Base-by-base conservation (phyloP, 805 yeast species). In the Metschnikowia similis region DNA sequence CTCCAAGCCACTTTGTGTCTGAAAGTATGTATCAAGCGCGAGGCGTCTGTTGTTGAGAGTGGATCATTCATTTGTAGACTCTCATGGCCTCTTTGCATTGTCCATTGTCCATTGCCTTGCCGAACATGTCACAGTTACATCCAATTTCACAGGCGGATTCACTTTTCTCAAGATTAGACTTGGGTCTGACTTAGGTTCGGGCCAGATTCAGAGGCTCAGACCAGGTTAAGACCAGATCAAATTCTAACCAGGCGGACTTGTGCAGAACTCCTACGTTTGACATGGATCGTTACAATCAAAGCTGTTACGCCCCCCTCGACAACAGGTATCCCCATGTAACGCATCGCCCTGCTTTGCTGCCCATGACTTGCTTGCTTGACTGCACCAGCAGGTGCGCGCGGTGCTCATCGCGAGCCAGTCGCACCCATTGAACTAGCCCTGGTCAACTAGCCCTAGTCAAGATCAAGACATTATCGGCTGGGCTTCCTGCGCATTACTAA, bases 1-100 rank as follows among this genome's bases (percentile, higher is more conserved):
- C 39, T 44, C 48, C 43, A 48, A 49, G 52, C 48, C 51, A 44
- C 45, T 36, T 43, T 44, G 55, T 52, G 56, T 47, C 54, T 48
- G 48, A 44, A 48, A 49, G 54, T 54, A 55, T 55, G 57, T 56
- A 44, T 16, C 45, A 42, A 44, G 14, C 43, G 41, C 13, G 49
- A 45, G 51, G 49, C 38, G 48, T 32, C 53, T 38, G 46, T 55
- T 55, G 60, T 56, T 48, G 58, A 55, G 58, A 55, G 58, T 26
- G 48, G 41, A 11, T 30, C 30, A n/a, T 16, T 21, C 31, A 36
- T 8, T 28, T 32, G 45, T 41, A 41, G 45, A 39, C 45, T 41
- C 45, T 41, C 45, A 14, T 21, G 7, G 11, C 13, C 38, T 16
- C 38, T 16, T n/a, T 35, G 7, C 40, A 6, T 28, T 36, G 16